Evolutionary conservation across 1,139 yeast species (phyloP).

Genomic region (Saccharomyces hybrid): DNA sequence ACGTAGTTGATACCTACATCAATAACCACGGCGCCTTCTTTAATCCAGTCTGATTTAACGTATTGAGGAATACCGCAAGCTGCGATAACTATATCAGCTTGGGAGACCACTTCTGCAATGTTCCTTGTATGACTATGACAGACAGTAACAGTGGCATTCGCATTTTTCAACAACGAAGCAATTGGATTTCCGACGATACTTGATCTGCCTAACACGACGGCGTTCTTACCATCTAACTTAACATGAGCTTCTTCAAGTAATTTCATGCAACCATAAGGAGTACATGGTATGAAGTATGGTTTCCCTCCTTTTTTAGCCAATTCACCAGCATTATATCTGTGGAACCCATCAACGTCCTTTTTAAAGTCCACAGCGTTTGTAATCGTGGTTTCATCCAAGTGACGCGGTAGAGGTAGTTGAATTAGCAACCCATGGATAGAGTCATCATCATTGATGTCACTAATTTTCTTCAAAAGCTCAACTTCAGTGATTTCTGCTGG

Average conservation of each 20-base stretch:
- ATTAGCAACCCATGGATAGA: constrained; percentile 63
- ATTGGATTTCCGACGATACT: constrained; percentile 82
- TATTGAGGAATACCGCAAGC: constrained; percentile 70
- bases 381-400: constrained; percentile 57
- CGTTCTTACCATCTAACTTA: constrained; percentile 55
- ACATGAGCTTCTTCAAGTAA: constrained; percentile 58
- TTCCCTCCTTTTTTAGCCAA: constrained; percentile 65
- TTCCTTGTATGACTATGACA: constrained; percentile 56
- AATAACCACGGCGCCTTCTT: constrained; percentile 59
- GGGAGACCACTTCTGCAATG: constrained; percentile 44
- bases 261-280: constrained; percentile 71
- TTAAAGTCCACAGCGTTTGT: constrained; percentile 61
- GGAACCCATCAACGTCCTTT: constrained; percentile 78
- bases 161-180: constrained; percentile 60
- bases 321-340: constrained; percentile 69
- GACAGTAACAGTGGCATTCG: constrained; percentile 69
- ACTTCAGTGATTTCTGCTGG: constrained; percentile 50
- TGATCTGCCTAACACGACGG: constrained; percentile 74
- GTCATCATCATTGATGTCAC: constrained; percentile 52
- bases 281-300: constrained; percentile 68
- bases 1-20: constrained; percentile 78
- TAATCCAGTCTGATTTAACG: constrained; percentile 66
- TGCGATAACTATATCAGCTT: constrained; percentile 68
- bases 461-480: constrained; percentile 49
- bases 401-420: constrained; percentile 68